Evolutionary conservation across 495 filamentous ascomycete genomes (phyloP).

Genomic region (Neurospora hispaniola): DNA sequence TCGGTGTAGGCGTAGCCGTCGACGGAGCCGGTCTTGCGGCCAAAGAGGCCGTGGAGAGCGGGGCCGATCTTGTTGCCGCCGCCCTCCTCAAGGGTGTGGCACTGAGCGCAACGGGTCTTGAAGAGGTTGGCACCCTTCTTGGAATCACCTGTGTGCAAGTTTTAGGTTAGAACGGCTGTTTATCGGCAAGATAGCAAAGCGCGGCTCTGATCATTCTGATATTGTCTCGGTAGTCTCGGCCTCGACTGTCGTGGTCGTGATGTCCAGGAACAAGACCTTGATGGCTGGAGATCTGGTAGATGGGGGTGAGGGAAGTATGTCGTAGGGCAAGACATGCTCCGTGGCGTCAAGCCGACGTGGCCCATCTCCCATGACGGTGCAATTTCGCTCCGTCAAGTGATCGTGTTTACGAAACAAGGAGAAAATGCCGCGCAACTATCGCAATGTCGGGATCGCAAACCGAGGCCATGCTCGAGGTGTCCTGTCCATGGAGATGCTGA

Average conservation of each 20-base stretch:
- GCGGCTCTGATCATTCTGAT: background rate
- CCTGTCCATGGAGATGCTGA: background rate
- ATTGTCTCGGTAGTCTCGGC: background rate
- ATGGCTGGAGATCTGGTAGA: background rate
- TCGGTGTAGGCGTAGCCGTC: conserved; percentile 97
- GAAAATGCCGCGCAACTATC: conserved; percentile 31
- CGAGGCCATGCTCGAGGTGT: background rate
- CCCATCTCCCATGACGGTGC: background rate
- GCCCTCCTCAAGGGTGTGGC: conserved; percentile 80
- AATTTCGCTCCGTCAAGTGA: background rate
- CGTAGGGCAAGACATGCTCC: background rate
- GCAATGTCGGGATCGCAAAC: background rate
- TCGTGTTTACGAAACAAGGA: conserved; percentile 5
- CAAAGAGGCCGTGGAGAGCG: conserved; percentile 93
- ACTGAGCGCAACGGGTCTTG: conserved; percentile 98
- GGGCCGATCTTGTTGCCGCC: conserved; percentile 98
- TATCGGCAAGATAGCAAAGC: background rate
- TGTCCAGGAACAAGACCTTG: background rate
- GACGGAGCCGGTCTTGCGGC: conserved; percentile 83
- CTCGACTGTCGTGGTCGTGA: background rate
- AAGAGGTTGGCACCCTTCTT: conserved; percentile 99
- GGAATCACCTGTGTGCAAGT: conserved; percentile 58
- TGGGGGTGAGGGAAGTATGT: background rate
- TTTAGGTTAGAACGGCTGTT: conserved; percentile 22
- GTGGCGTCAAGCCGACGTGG: background rate